Conservation (phyloP, 345 rosid genomes). For the Leavenworthia alabamica region DNA sequence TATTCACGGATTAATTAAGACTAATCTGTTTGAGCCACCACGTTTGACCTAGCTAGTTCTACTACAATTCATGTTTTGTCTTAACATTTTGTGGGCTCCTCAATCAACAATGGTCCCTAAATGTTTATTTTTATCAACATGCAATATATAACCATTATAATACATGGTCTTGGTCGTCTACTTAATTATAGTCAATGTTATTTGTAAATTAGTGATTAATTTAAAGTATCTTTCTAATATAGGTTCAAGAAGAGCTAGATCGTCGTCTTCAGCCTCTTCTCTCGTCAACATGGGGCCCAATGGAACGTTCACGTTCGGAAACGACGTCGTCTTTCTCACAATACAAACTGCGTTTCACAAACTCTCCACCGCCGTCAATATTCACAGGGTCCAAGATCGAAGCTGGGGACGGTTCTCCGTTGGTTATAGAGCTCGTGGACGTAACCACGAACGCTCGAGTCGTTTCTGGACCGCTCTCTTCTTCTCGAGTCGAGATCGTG, state of each 20-base stretch:
- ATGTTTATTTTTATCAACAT: neutral
- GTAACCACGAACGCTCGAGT: constrained; percentile 29
- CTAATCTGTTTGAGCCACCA: constrained; percentile 18
- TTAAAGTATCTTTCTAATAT: neutral
- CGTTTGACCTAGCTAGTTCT: constrained; percentile 20
- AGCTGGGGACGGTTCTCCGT: constrained; percentile 38
- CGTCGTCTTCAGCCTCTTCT: constrained; percentile 7
- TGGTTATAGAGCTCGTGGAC: constrained; percentile 46
- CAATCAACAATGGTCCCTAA: constrained; percentile 10
- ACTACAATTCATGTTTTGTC: neutral
- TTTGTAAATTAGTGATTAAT: neutral
- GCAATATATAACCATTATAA: neutral
- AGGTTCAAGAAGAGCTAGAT: constrained; percentile 51
- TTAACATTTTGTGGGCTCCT: neutral
- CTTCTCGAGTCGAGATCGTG: constrained; percentile 46
- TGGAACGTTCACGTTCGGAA: constrained; percentile 24
- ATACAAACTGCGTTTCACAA: constrained; percentile 40
- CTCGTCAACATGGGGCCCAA: constrained; percentile 18
- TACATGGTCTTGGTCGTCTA: neutral
- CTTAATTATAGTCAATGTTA: neutral
- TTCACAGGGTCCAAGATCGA: constrained; percentile 56
- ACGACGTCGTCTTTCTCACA: constrained; percentile 27
- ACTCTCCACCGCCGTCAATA: constrained; percentile 33
- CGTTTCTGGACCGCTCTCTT: constrained; percentile 44
- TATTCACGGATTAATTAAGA: neutral